Base-by-base conservation (phyloP, 2,329 filamentous ascomycete genomes). In the Colletotrichum sp. region DNA sequence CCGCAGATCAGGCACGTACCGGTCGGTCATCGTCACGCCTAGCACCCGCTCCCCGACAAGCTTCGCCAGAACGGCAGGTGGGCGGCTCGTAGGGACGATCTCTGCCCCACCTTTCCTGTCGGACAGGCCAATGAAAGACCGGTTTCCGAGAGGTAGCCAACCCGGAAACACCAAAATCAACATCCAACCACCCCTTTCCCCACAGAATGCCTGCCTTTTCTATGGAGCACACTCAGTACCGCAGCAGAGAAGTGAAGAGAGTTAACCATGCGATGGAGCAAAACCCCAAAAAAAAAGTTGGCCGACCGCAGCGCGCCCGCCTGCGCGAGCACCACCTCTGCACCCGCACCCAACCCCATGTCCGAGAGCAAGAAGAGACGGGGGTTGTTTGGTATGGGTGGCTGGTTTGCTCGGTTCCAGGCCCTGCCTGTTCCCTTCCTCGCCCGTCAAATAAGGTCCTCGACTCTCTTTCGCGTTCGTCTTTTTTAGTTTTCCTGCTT, bases 1-100 rank as follows among this genome's bases (percentile, higher is more conserved):
- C 74, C 74, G 71, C 74, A 76, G 74, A 66, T 60, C 62, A 48
- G 48, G 43, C 70, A 73, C 71, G 64, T 38, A 73, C 48, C 72
- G 55, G 38, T 56, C 15, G 18, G 61, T 36, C 61, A 65, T 62
- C 62, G 21, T 18, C 48, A 12, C 28, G 28, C 58, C 28, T 30
- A 18, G 12, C n/a, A 26, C 26, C 43, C 36, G 60, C 70, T 69
- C 43, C 64, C 34, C 43, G 34, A 71, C 28, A 65, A 75, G 60
- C 61, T 61, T 55, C 24, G 32, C 48, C 52, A 12, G 32, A 21
- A 48, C 9, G 43, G 43, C 43, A 52, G n/a, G n/a, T 52, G 21
- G n/a, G n/a, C 43, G 43, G 43, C 43, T 52, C 43, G 43, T 52
- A 52, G 43, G 43, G 43, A 6, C 21, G n/a, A 52, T 52, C 43